phyloP scores from a whole-genome alignment of 768 basidiomycete genomes.

The Macrocybe gigantea region DNA sequence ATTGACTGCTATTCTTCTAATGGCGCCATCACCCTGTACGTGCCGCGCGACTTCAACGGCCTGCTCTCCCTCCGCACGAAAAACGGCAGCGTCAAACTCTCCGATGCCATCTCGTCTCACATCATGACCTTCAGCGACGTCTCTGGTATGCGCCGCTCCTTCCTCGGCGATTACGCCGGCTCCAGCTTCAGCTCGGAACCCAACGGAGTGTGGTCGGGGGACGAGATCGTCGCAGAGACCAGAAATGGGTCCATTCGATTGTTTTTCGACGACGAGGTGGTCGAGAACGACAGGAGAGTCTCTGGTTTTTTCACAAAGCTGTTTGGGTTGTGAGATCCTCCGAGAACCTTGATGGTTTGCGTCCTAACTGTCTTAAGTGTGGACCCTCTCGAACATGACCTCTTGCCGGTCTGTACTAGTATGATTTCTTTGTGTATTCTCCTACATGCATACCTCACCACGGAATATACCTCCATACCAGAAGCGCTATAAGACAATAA shows the following conservation, averaged over 20 bases:
- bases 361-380: not conserved
- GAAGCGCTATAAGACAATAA: no score
- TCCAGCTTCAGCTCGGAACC: constrained; percentile 1
- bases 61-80: constrained; percentile 19
- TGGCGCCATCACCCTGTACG: constrained; percentile 23
- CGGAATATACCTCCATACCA: no score
- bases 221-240: constrained; percentile 26
- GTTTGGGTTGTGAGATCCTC: constrained; percentile 16
- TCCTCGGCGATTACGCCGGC: constrained; percentile 28
- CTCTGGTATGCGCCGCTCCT: constrained; percentile 21
- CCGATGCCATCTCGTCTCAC: constrained; percentile 17
- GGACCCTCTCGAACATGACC: no score
- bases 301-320: constrained; percentile 17
- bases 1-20: constrained; percentile 16
- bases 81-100: constrained; percentile 24
- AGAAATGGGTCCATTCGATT: constrained; percentile 29
- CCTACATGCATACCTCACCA: no score
- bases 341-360: not conserved
- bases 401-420: no score
- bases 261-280: constrained; percentile 28
- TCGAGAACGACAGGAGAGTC: constrained; percentile 5
- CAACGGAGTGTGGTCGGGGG: constrained; percentile 25
- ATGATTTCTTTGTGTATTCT: no score
- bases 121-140: constrained; percentile 26
- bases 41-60: constrained; percentile 38